Conservation (phyloP, 768 basidiomycete genomes). For the Ramaria rubella region DNA sequence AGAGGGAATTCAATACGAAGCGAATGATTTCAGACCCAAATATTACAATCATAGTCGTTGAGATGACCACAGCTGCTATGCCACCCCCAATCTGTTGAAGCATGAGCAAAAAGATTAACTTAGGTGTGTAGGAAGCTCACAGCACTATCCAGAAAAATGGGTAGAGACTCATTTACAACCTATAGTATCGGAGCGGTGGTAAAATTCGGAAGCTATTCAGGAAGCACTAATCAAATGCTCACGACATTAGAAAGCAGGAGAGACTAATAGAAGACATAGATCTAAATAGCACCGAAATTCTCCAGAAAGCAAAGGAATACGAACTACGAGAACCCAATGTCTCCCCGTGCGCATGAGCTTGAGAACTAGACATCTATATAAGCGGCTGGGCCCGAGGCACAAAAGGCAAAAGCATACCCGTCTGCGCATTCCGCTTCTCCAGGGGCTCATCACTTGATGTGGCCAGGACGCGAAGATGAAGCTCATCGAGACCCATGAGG, state of each 20-base stretch:
- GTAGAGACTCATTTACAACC: conserved; percentile 80
- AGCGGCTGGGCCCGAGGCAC: too few species aligned
- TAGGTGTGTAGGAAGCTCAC: conserved; percentile 22
- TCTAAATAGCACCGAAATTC: neutral
- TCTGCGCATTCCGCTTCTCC: conserved; percentile 65
- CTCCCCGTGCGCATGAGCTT: conserved; percentile 41
- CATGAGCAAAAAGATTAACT: neutral
- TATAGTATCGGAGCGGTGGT: conserved; percentile 19
- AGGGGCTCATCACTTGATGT: conserved; percentile 68
- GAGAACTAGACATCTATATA: conserved; percentile 37
- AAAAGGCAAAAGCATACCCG: conserved; percentile 37
- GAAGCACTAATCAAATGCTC: conserved; percentile 20
- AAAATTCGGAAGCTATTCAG: neutral
- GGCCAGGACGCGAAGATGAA: conserved; percentile 81
- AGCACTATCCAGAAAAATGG: conserved; percentile 75
- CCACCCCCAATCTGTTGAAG: conserved; percentile 52
- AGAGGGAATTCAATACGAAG: conserved; percentile 34
- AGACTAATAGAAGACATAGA: conserved; percentile 44
- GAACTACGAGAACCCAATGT: conserved; percentile 92
- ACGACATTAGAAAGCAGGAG: conserved; percentile 86
- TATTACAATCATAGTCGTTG: conserved; percentile 73
- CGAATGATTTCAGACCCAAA: conserved; percentile 56
- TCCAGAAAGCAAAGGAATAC: conserved; percentile 12
- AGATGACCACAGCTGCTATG: conserved; percentile 68
- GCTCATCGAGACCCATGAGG: conserved; percentile 88